A percentile compares a stretch with the other conserved stretches of the same genome.
These are phyloP conservation scores for Yueomyces sp. DNA, from an alignment of 1,139 yeast species.

Conservation along the genomic window DNA sequence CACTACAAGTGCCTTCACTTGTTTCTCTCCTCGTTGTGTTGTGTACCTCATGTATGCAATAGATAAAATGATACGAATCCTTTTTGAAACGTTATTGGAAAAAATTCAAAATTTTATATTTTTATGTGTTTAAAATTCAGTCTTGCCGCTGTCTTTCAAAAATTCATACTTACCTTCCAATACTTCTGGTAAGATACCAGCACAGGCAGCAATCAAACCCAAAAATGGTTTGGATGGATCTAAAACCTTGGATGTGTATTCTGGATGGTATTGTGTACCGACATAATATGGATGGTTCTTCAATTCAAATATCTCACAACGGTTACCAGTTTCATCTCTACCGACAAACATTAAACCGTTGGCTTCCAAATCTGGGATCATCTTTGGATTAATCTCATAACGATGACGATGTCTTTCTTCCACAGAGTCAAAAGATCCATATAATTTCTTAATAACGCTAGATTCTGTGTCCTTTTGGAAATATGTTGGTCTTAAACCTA, in stretches of 20 bases:
- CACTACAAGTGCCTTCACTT: too few relatives aligned
- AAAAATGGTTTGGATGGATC: constrained; percentile 95
- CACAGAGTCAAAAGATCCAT: constrained; percentile 60
- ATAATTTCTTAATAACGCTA: constrained; percentile 66
- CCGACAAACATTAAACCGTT: constrained; percentile 85
- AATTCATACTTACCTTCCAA: constrained; percentile 1
- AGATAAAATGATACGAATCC: too few relatives aligned
- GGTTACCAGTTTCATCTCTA: constrained; percentile 74
- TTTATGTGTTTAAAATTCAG: neutral
- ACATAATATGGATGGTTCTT: constrained; percentile 74
- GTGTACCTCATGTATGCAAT: too few relatives aligned
- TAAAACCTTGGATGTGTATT: constrained; percentile 87
- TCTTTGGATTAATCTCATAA: constrained; percentile 87
- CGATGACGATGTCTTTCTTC: constrained; percentile 97
- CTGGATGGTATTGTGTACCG: constrained; percentile 98
- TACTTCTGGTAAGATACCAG: constrained; percentile 5
- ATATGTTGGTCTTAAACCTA: constrained; percentile 83
- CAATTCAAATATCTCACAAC: constrained; percentile 91
- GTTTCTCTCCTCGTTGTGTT: too few relatives aligned
- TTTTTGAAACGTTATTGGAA: too few relatives aligned
- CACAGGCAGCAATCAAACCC: constrained; percentile 80
- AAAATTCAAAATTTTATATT: too few relatives aligned
- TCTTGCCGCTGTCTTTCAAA: neutral
- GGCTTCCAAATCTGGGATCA: constrained; percentile 55
- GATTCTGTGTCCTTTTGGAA: constrained; percentile 61